Conservation (phyloP, 108 stramenopile genomes). For the Skeletonema potamos region DNA sequence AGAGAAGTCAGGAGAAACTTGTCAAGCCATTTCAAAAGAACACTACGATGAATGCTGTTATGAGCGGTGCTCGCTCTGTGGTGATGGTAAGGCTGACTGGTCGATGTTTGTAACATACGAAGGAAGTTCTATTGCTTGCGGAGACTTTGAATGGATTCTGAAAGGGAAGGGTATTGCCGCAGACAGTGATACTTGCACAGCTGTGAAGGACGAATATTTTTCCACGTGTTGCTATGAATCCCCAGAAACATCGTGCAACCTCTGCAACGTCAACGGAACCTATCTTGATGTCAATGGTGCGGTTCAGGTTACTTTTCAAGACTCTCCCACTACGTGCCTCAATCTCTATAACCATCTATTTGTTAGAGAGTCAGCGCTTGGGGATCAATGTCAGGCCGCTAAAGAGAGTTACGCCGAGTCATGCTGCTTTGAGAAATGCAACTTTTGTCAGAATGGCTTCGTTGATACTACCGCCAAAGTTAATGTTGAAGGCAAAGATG, state of each 20-base stretch:
- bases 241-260: conserved; percentile 39
- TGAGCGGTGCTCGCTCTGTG: conserved; percentile 42
- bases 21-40: conserved; percentile 22
- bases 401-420: conserved; percentile 22
- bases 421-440: conserved; percentile 47
- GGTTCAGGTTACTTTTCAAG: conserved; percentile 22
- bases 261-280: conserved; percentile 27
- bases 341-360: conserved; percentile 44
- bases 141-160: conserved; percentile 52
- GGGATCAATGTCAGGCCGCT: conserved; percentile 39
- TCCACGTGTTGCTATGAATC: conserved; percentile 43
- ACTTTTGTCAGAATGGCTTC: conserved; percentile 35
- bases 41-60: conserved; percentile 39
- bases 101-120: conserved; percentile 36
- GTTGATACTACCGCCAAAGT: conserved; percentile 37
- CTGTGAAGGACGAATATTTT: conserved; percentile 36
- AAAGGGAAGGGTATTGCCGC: conserved; percentile 22
- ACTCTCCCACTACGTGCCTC: conserved; percentile 20
- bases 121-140: conserved; percentile 37
- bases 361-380: conserved; percentile 35
- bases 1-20: conserved; percentile 36
- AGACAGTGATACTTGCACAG: conserved; percentile 36
- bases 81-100: conserved; percentile 46
- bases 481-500: conserved; percentile 20
- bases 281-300: conserved; percentile 41